A percentile compares a stretch with the other conserved stretches of the same genome.
These are phyloP conservation scores for Penicillium fuscoglaucum DNA, from an alignment of 2,329 filamentous ascomycete genomes.

Conservation along the genomic window DNA sequence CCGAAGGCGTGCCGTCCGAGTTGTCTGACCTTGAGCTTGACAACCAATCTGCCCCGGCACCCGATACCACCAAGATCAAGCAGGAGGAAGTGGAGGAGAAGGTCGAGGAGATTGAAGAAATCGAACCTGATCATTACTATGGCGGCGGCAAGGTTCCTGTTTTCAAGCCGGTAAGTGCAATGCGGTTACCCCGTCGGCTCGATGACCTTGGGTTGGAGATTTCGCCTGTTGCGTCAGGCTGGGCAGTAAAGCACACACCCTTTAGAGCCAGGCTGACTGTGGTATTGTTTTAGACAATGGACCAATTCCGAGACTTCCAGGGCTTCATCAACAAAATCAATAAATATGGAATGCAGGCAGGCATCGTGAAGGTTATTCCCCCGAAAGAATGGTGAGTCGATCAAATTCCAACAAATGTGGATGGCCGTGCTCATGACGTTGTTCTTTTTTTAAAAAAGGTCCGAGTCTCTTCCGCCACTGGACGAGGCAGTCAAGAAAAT, in stretches of 20 bases:
- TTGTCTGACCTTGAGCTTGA: slow-evolving; percentile 46
- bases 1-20: slow-evolving; percentile 43
- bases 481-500: slow-evolving; percentile 88
- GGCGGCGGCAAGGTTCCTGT: slow-evolving; percentile 80
- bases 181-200: background rate
- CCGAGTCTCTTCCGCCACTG: slow-evolving; percentile 70
- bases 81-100: slow-evolving; percentile 58
- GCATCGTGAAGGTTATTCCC: slow-evolving; percentile 93
- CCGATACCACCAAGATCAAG: slow-evolving; percentile 36
- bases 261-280: slow-evolving; percentile 21
- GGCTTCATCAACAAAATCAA: slow-evolving; percentile 88
- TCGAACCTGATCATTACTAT: slow-evolving; percentile 85
- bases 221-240: background rate
- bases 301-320: slow-evolving; percentile 92
- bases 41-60: slow-evolving; percentile 26
- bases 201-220: no score
- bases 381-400: slow-evolving; percentile 83
- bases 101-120: slow-evolving; percentile 71
- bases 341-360: slow-evolving; percentile 93
- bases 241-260: background rate
- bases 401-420: background rate
- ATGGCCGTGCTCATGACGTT: slow-evolving; percentile 13
- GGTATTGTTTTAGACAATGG: slow-evolving; percentile 64
- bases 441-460: slow-evolving; percentile 44
- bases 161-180: slow-evolving; percentile 73